phyloP scores from a whole-genome alignment of 768 basidiomycete genomes.

The Leccinum longicurvipes region DNA sequence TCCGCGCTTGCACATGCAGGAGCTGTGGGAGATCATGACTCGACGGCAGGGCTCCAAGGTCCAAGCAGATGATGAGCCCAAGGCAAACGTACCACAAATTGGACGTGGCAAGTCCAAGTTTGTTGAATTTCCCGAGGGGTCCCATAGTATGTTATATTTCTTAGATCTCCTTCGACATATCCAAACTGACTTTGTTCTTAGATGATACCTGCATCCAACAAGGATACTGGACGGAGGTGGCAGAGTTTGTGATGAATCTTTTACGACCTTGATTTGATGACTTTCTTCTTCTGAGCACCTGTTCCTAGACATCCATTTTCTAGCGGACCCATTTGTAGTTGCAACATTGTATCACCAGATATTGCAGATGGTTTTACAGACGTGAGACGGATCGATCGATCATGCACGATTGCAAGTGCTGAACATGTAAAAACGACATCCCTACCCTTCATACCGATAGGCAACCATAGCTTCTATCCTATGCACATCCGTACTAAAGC shows the following conservation, averaged over 20 bases:
- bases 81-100: conserved; percentile 41
- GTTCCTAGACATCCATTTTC: neutral
- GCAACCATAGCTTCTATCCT: conserved; percentile 97
- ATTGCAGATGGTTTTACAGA: neutral
- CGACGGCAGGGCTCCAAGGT: conserved; percentile 42
- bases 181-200: conserved; percentile 12
- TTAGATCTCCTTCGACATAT: neutral
- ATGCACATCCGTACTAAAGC: conserved; percentile 97
- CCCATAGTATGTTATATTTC: conserved; percentile 46
- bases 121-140: conserved; percentile 51
- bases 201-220: conserved; percentile 56
- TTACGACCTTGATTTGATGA: conserved; percentile 9
- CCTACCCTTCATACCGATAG: conserved; percentile 84
- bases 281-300: neutral
- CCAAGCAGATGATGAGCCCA: conserved; percentile 15
- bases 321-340: neutral
- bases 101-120: conserved; percentile 54
- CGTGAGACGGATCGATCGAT: neutral
- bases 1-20: conserved; percentile 53
- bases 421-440: neutral
- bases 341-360: neutral
- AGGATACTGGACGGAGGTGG: conserved; percentile 53
- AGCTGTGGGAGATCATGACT: conserved; percentile 59
- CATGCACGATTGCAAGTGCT: neutral
- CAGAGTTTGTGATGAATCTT: conserved; percentile 42